Evolutionary conservation across 495 filamentous ascomycete genomes (phyloP), one percentile per base, ranked within the genome.

Genomic region (Coniosporium apollinis): DNA sequence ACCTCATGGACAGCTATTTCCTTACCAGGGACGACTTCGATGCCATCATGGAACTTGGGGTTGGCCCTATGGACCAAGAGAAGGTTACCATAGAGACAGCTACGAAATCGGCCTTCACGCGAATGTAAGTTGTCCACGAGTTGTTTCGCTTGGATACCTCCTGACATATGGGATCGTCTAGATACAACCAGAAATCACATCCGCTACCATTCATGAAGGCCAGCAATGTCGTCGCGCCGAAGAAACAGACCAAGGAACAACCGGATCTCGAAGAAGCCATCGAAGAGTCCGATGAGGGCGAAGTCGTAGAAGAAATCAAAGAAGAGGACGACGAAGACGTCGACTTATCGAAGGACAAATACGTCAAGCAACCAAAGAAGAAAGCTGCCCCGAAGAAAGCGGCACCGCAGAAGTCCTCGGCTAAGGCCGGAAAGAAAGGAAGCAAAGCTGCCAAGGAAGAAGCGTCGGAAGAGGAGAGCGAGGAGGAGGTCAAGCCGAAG

Each of bases 181-280:
- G 77, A 35, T 97, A 97, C 54, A 97, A 97, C 46, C 52, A 64
- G 28, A 72, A 70, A 53, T 78, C 80, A 2, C 89, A 99, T 50
- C 91, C 87, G 0, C 57, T 96, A 30, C 85, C 89, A 3, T 99
- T 93, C 62, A 93, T 94, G 73, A 94, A 93, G 58, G 80, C 85
- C 6, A 79, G 70, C 57, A 76, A 65, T 46, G 70, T 91, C 15
- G 49, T 74, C 6, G 75, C 63, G 6, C 61, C 81, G 14, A 79
- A 83, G 42, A 77, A 74, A 51, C 55, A 61, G 36, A 58, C 66
- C 33, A 87, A 78, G 58, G 83, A 82, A 30, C 75, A 75, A 38
- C 89, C 89, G 0, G 89, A 99, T 60, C 68, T 99, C 30, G 89
- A 99, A 56, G 89, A 99, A 55, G 87, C 84, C 16, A 76, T 96